Base-by-base conservation (phyloP, 306 rosid species). In the Vigna unguiculata region DNA sequence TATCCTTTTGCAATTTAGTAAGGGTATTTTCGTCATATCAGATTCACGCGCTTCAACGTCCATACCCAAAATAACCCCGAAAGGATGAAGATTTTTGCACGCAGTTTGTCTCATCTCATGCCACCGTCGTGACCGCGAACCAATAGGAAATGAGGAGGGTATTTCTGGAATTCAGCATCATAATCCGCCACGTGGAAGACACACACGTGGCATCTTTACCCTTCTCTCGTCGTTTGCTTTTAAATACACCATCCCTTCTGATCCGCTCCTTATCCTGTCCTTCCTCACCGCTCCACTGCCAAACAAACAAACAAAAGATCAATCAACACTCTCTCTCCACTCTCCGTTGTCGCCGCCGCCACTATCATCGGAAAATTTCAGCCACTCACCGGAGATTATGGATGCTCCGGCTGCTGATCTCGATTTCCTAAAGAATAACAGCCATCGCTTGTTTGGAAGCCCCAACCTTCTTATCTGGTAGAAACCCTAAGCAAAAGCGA, bases 401-500 rank as follows among this genome's bases (percentile, higher is more conserved):
- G 79, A 40, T 41, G 7, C 12, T 74, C 74, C 40, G 63, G 69
- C 45, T 54, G 48, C 34, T 66, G 61, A 24, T 78, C 61, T 28
- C 9, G 10, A 36, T 83, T 67, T 70, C 63, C 25, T 16, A 20
- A 34, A 19, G 58, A 77, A 41, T 40, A 7, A 54, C 40, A 58
- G 61, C 78, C 70, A 48, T 78, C 36, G 75, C 81, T 75, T 85
- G 76, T 58, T 81, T 43, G 48, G 82, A 58, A 48, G 34, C 36
- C 20, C 11, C 21, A 70, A 55, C 46, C 48, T 32, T 80, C 41
- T 24, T 80, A 54, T 61, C 61, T 78, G 78, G 79, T 85, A 82
- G 49, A 88, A 86, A 49, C 81, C 91, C 87, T 77, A 86, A 79
- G 90, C 89, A 63, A 86, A 87, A 91, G 90, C 90, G 62, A 88